These are phyloP conservation scores for Sporothrix mexicana DNA, from an alignment of 2,329 filamentous ascomycete species.

Conservation along the genomic window DNA sequence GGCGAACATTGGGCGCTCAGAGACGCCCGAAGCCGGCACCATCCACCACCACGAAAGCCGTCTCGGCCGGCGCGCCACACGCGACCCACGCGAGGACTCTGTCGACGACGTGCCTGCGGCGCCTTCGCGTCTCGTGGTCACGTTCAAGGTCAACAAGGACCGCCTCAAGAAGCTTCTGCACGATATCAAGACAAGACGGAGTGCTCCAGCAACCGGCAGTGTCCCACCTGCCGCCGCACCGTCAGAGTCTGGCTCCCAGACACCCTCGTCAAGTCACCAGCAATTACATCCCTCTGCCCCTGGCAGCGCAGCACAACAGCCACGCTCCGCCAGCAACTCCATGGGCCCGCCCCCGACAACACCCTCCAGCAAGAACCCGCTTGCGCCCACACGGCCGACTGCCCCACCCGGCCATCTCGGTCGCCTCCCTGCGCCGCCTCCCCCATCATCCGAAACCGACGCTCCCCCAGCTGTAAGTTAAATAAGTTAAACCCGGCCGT, in stretches of 20 bases:
- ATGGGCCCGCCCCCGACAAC: slow-evolving; percentile 63
- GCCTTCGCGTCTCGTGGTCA: slow-evolving; percentile 71
- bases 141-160: slow-evolving; percentile 73
- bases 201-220: not conserved
- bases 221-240: slow-evolving; percentile 15
- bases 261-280: slow-evolving; percentile 44
- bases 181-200: slow-evolving; percentile 43
- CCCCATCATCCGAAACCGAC: slow-evolving; percentile 62
- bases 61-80: slow-evolving; percentile 62
- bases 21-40: slow-evolving; percentile 77
- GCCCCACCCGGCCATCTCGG: slow-evolving; percentile 62
- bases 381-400: slow-evolving; percentile 33
- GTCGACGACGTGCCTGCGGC: slow-evolving; percentile 68
- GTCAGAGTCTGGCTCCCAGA: slow-evolving; percentile 49
- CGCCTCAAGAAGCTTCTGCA: slow-evolving; percentile 70
- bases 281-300: slow-evolving; percentile 7
- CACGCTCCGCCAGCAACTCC: slow-evolving; percentile 54
- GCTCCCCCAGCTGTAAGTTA: slow-evolving; percentile 67
- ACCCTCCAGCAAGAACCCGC: slow-evolving; percentile 44
- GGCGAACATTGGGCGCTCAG: slow-evolving; percentile 79
- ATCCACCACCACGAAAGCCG: slow-evolving; percentile 75
- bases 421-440: slow-evolving; percentile 70
- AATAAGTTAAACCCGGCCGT: not conserved
- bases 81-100: slow-evolving; percentile 68
- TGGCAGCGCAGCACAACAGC: slow-evolving; percentile 45